Percentiles rank a stretch among this genome's conserved stretches.
Conservation (phyloP, 148 eudicot genomes). For the Cornus suecica region DNA sequence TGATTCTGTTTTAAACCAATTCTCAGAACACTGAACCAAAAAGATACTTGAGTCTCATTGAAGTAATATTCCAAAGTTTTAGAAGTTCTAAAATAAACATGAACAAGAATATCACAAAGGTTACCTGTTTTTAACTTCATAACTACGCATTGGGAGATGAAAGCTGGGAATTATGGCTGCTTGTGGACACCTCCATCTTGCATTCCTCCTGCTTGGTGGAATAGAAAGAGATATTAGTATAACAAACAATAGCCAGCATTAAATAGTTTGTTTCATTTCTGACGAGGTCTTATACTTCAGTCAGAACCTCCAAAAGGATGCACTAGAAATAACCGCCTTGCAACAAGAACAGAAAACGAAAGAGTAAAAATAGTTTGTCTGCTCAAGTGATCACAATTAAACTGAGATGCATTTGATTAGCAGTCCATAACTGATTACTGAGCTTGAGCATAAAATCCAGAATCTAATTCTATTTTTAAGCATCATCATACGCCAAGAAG, state of each 20-base stretch:
- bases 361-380: background rate
- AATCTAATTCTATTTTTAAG: no score
- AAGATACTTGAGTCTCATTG: no score
- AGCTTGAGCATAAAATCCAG: no score
- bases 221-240: background rate
- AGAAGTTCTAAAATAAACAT: background rate
- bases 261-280: background rate
- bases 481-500: no score
- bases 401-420: background rate
- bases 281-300: background rate
- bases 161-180: constrained; percentile 60
- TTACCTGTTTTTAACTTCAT: constrained; percentile 61
- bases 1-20: no score
- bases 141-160: constrained; percentile 89
- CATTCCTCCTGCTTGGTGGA: constrained; percentile 30
- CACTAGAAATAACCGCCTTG: background rate
- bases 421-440: background rate
- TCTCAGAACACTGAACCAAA: background rate
- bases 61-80: no score
- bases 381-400: background rate
- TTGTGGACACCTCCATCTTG: constrained; percentile 45
- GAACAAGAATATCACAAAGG: background rate
- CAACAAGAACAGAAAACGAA: background rate
- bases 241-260: background rate
- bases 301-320: background rate